Evolutionary conservation across 2,329 filamentous ascomycete species (phyloP), one percentile per base, ranked within the genome.

Genomic region (Colletotrichum sp.): DNA sequence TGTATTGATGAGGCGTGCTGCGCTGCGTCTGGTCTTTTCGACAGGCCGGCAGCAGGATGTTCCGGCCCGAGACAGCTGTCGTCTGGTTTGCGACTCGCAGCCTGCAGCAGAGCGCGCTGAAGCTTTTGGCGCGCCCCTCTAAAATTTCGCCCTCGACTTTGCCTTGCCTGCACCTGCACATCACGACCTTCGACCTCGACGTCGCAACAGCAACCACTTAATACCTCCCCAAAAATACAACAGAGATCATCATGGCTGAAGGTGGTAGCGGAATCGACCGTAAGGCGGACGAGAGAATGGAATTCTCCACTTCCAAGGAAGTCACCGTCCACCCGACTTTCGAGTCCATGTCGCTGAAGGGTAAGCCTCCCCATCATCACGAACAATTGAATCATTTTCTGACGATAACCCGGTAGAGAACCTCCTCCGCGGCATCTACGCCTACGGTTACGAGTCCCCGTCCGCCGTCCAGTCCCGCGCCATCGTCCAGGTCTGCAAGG

Each of bases 401-500:
- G 24, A 74, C 61, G 6, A 39, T 16, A 26, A 26, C 10, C 24
- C 34, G 34, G 10, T 77, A 92, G 96, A 99, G 86, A 98, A 98
- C 83, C 93, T 99, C 43, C 92, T 99, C 79, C 96, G 97, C 79
- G 97, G 97, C 78, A 96, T 99, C 84, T 99, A 99, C 84, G 97
- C 97, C 43, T 99, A 99, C 81, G 97, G 97, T 79, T 99, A 99
- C 87, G 97, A 99, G 85, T 98, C 97, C 3, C 97, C 97, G 14
- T 99, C 97, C 0, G 97, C 97, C 16, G 96, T 99, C 21, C 97
- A 99, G 88, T 98, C 96, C 79, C 95, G 97, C 83, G 97, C 97
- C 69, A 99, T 99, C 83, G 97, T 99, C 66, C 97, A 99, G 87
- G 95, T 99, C 83, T 99, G 97, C 92, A 99, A 99, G 87, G 97